phyloP scores from a whole-genome alignment of 441 rosid species.

The Kokia cookei region DNA sequence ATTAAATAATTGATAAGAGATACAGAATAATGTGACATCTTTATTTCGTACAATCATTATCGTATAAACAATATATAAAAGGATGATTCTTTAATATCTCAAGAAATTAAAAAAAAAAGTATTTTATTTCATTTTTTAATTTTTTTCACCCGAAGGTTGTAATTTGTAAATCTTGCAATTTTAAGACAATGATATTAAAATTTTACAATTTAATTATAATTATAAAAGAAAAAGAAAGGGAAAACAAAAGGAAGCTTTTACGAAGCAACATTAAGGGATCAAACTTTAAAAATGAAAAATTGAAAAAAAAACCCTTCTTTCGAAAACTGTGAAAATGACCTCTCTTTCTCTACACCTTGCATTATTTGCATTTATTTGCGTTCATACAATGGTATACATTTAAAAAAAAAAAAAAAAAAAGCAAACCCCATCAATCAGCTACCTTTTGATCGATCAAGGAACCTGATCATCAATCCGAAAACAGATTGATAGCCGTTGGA shows the following conservation, averaged over 20 bases:
- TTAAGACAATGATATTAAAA: background rate
- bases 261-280: slow-evolving; percentile 8
- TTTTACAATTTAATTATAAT: background rate
- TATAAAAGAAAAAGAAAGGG: background rate
- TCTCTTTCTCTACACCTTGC: background rate
- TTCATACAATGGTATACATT: background rate
- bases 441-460: slow-evolving; percentile 8
- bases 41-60: too few species aligned
- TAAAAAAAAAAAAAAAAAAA: background rate
- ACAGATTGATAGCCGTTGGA: slow-evolving; percentile 13
- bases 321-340: background rate
- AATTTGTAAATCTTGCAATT: too few species aligned
- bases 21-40: too few species aligned
- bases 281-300: background rate
- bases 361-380: background rate
- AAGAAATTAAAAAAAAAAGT: too few species aligned
- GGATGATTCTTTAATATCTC: too few species aligned
- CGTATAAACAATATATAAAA: too few species aligned
- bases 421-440: background rate
- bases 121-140: too few species aligned
- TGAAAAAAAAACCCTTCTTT: background rate
- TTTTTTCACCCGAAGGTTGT: too few species aligned
- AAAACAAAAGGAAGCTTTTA: background rate
- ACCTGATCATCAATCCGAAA: background rate
- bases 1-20: too few species aligned